phyloP scores from a whole-genome alignment of 2,329 filamentous ascomycete species.

The Colletotrichum chrysophilum region DNA sequence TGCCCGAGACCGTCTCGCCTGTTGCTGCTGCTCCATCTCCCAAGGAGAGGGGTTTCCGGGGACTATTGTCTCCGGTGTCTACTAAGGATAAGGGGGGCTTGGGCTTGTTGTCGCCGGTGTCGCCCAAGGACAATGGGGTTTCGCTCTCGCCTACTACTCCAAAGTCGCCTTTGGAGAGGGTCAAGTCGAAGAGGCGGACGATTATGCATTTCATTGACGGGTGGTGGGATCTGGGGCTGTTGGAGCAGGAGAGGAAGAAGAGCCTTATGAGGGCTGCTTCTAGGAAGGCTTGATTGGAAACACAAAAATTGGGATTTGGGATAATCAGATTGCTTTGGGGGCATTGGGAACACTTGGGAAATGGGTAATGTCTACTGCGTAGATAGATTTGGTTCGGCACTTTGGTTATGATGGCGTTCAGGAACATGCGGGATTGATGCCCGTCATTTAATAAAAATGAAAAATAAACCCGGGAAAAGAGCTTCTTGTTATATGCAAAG shows the following conservation, averaged over 20 bases:
- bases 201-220: conserved; percentile 54
- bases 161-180: neutral
- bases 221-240: conserved; percentile 59
- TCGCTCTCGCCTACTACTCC: neutral
- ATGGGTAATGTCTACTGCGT: conserved; percentile 21
- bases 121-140: conserved; percentile 21
- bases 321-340: neutral
- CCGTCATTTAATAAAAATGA: neutral
- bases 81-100: conserved; percentile 10
- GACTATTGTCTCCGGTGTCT: conserved; percentile 25
- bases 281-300: neutral
- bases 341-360: neutral
- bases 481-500: neutral
- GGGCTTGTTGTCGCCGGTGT: conserved; percentile 24
- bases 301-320: neutral
- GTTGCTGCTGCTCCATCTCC: conserved; percentile 9
- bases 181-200: conserved; percentile 48
- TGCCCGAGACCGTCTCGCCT: conserved; percentile 16
- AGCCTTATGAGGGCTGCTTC: conserved; percentile 27
- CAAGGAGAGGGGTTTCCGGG: neutral
- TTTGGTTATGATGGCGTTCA: neutral
- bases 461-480: neutral
- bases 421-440: neutral
- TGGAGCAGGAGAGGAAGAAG: conserved; percentile 50
- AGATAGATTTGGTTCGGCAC: conserved; percentile 3